Base-by-base conservation (phyloP, 2,329 filamentous ascomycete genomes). In the Fusarium heterosporum region DNA sequence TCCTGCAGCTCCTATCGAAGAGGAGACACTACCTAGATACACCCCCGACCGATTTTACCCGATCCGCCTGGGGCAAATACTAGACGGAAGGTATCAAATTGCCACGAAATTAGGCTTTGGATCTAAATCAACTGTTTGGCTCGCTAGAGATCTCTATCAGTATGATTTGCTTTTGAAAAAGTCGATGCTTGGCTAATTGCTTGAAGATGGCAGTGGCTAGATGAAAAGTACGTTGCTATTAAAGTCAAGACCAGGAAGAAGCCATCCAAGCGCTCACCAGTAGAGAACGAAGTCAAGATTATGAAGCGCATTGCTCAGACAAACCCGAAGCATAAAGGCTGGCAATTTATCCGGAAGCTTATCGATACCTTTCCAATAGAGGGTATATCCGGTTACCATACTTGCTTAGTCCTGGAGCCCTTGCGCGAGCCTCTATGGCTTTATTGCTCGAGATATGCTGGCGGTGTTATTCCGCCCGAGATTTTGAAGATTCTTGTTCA, bases 401-500 rank as follows among this genome's bases (percentile, higher is more conserved):
- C 40, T 8, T 73, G 72, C 11, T 56, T 74, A 2, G 65, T 74
- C 2, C 38, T 70, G 3, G 60, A 72, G 4, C 46, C 69, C 9
- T 42, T 74, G 2, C 68, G 68, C 5, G 72, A 73, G 30, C 72
- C 72, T n/a, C 50, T 74, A 8, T 72, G 61, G 71, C 46, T 74
- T 0, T 74, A 74, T 36, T 49, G 60, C 6, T 48, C 49, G 14
- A 63, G 72, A 40, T 74, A 61, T 29, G 14, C 60, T 1, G 69
- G 39, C 9, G 52, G 50, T 3, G 61, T 73, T 0, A 68, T 73
- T 17, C 70, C 70, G 4, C 51, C 57, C 0, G 61, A 58, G 39
- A 47, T 70, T 6, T 34, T 72, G 4, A 72, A 74, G 38, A 51
- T 72, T 14, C 43, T 73, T 1, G 14, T 72, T 1, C 72, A 6